Evolutionary conservation across 2,329 filamentous ascomycete genomes (phyloP).

Genomic region (Mycosphaerelloides madeirae): DNA sequence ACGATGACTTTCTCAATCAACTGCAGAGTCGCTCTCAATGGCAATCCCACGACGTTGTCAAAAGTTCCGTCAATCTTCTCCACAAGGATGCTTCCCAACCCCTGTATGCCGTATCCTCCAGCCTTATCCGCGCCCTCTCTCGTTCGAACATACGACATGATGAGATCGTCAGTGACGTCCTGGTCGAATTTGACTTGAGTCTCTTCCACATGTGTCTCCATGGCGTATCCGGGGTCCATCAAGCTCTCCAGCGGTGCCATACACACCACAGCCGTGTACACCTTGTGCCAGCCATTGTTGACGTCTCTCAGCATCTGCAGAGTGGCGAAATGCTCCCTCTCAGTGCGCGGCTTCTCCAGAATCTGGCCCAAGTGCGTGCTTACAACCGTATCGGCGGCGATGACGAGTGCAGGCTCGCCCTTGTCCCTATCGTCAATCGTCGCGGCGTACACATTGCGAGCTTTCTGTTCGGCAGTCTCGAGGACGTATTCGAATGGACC

Average conservation of each 20-base stretch:
- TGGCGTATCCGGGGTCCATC: slow-evolving; percentile 75
- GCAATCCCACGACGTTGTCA: slow-evolving; percentile 92
- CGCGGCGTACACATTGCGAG: slow-evolving; percentile 63
- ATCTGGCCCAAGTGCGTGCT: slow-evolving; percentile 70
- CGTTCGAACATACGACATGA: slow-evolving; percentile 73
- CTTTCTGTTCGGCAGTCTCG: slow-evolving; percentile 79
- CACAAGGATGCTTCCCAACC: slow-evolving; percentile 77
- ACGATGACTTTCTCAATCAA: slow-evolving; percentile 81
- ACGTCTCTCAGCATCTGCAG: slow-evolving; percentile 75
- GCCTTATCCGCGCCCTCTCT: slow-evolving; percentile 94
- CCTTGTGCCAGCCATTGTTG: slow-evolving; percentile 59
- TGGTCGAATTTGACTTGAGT: slow-evolving; percentile 83
- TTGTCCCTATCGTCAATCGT: slow-evolving; percentile 52
- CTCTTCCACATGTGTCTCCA: slow-evolving; percentile 80
- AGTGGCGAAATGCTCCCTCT: slow-evolving; percentile 79
- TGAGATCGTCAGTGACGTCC: slow-evolving; percentile 69
- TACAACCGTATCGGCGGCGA: slow-evolving; percentile 52
- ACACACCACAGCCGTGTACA: slow-evolving; percentile 80
- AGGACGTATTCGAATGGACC: slow-evolving; percentile 88
- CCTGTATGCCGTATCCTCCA: slow-evolving; percentile 91
- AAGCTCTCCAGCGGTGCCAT: slow-evolving; percentile 78
- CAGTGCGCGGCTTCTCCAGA: slow-evolving; percentile 82
- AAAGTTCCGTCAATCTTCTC: slow-evolving; percentile 84
- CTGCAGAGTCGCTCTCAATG: slow-evolving; percentile 69
- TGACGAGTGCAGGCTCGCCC: slow-evolving; percentile 41